Percentiles rank a stretch among this genome's conserved stretches.
Evolutionary conservation across 1,284 basidiomycete species (phyloP).

Genomic region (Mycosarcoma mackinlayi): DNA sequence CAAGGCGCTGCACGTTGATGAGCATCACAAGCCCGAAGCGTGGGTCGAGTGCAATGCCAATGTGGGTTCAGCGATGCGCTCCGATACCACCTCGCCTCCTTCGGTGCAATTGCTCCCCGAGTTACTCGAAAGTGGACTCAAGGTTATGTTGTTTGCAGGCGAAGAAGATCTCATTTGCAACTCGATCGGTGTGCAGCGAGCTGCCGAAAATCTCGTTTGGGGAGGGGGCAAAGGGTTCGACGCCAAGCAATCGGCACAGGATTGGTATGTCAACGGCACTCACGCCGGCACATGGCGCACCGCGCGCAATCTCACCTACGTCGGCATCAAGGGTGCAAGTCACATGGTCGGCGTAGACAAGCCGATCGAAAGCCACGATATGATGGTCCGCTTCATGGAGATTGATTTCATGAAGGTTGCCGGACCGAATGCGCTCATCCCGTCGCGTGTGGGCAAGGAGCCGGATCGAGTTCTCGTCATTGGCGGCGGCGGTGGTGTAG

Average conservation of each 20-base stretch:
- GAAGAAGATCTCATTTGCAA: slow-evolving; percentile 96
- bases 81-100: slow-evolving; percentile 73
- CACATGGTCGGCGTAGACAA: slow-evolving; percentile 83
- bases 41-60: slow-evolving; percentile 88
- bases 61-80: slow-evolving; percentile 76
- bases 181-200: slow-evolving; percentile 86
- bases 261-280: slow-evolving; percentile 82
- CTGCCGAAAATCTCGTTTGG: slow-evolving; percentile 87
- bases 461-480: slow-evolving; percentile 70
- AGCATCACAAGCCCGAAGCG: slow-evolving; percentile 76
- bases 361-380: slow-evolving; percentile 90
- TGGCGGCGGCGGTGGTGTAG: slow-evolving; percentile 45
- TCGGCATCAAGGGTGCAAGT: slow-evolving; percentile 78
- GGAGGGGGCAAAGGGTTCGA: slow-evolving; percentile 78
- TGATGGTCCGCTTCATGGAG: slow-evolving; percentile 76
- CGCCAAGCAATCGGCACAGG: slow-evolving; percentile 58
- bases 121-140: slow-evolving; percentile 78
- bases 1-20: slow-evolving; percentile 80
- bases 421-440: slow-evolving; percentile 77
- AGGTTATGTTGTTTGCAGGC: slow-evolving; percentile 90
- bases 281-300: slow-evolving; percentile 90
- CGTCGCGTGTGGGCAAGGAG: slow-evolving; percentile 79
- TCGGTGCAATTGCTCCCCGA: slow-evolving; percentile 82
- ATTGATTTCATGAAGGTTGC: slow-evolving; percentile 84
- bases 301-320: slow-evolving; percentile 91